These are phyloP conservation scores for Botryotinia convoluta DNA, from an alignment of 2,329 filamentous ascomycete genomes.

Conservation along the genomic window DNA sequence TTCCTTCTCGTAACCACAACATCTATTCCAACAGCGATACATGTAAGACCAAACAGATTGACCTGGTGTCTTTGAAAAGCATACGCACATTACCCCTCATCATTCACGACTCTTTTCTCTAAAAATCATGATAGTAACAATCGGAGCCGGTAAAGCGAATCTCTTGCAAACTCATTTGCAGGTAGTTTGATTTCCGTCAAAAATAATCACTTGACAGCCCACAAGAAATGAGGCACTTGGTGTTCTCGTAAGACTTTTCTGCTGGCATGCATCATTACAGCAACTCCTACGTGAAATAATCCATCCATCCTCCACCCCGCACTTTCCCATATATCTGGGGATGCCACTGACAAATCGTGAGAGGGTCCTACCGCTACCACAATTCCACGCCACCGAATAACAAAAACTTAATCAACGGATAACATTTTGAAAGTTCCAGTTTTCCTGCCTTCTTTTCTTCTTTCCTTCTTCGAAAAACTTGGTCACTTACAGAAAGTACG, in stretches of 20 bases:
- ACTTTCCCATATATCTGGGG: conserved; percentile 2
- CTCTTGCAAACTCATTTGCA: not conserved
- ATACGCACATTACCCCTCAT: not conserved
- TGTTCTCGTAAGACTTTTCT: not conserved
- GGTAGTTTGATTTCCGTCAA: not conserved
- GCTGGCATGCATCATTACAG: not conserved
- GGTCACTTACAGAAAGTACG: conserved; percentile 12
- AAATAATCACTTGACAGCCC: not conserved
- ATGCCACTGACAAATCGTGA: not conserved
- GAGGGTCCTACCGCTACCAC: not conserved
- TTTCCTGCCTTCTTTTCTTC: not conserved
- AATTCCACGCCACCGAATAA: not conserved
- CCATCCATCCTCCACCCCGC: not conserved
- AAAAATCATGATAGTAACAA: too few species aligned
- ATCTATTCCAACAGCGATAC: not conserved
- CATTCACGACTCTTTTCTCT: not conserved
- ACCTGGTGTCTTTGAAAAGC: not conserved
- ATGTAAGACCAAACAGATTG: not conserved
- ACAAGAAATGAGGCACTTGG: not conserved
- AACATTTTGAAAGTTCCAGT: not conserved
- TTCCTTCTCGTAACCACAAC: not conserved
- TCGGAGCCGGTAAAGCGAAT: not conserved
- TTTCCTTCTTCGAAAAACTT: not conserved
- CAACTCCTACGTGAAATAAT: not conserved
- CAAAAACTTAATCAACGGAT: not conserved